Percentiles rank a stretch among this genome's conserved stretches.
These are phyloP conservation scores for Bathelium albidoporum DNA, from an alignment of 495 filamentous ascomycete genomes.

Conservation along the genomic window DNA sequence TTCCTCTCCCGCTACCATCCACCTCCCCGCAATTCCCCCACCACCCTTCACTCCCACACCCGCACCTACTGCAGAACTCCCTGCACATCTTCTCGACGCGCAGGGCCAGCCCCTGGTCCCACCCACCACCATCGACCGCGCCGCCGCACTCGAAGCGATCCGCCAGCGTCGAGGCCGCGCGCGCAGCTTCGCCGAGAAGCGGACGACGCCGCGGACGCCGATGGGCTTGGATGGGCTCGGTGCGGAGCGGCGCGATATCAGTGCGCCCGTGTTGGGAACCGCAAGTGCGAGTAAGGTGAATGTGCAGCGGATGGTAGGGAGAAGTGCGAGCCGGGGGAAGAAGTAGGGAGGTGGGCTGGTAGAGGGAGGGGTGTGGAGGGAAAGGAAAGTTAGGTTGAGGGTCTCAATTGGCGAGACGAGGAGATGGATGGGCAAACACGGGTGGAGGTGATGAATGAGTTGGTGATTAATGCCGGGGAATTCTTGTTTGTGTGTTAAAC, in stretches of 20 bases:
- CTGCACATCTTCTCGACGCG: not conserved
- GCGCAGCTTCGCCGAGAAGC: conserved; percentile 27
- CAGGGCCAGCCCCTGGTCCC: not conserved
- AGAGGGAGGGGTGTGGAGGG: not conserved
- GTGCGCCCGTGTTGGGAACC: conserved; percentile 27
- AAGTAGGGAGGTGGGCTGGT: not conserved
- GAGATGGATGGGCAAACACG: not conserved
- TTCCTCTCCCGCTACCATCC: not conserved
- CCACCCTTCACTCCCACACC: conserved; percentile 8
- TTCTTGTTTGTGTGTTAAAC: not conserved
- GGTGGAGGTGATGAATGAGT: not conserved
- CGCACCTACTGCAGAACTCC: not conserved
- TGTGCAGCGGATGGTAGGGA: not conserved
- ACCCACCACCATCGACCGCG: conserved; percentile 25
- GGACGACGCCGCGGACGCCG: conserved; percentile 32
- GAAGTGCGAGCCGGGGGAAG: conserved; percentile 3
- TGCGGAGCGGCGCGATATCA: conserved; percentile 29
- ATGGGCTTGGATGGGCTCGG: conserved; percentile 19
- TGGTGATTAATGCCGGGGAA: not conserved
- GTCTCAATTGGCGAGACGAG: too few relatives aligned
- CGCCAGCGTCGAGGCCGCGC: conserved; percentile 30
- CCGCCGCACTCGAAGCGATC: conserved; percentile 32
- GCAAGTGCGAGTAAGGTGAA: not conserved
- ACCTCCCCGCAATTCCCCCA: conserved; percentile 9
- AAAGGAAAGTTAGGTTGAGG: not conserved